Base-by-base conservation (phyloP, 495 filamentous ascomycete species). In the Penicillium crystallinum region DNA sequence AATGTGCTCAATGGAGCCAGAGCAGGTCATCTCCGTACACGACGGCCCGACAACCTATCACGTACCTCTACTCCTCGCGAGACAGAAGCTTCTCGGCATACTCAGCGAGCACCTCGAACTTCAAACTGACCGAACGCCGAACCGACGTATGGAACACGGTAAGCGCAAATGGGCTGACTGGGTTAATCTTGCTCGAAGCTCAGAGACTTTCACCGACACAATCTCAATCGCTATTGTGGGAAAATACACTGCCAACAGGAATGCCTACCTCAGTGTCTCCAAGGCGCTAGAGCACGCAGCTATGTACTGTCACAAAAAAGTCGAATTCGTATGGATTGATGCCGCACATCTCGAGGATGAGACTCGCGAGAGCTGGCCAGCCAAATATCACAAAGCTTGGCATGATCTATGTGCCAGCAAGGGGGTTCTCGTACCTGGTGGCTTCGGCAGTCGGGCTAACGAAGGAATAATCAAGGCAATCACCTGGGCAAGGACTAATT, bases 271-370 rank as follows among this genome's bases (percentile, higher is more conserved):
- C 29, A 85, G 78, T 48, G 84, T 93, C n/a, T 76, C 79, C 57
- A 95, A 93, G 63, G 77, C 88, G 0, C 74, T 97, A 2, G 91
- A 96, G 64, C 91, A 96, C 65, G 80, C 87, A 8, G 80, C 90
- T 2, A 97, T 97, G 91, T 77, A 80, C 18, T 91, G 89, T 67
- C 69, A 76, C 23, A 81, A 81, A 41, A 91, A 90, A 58, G 76
- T 97, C n/a, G 78, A 89, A 36, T 63, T 95, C 23, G 70, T 84
- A 30, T 90, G 82, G 82, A 83, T 96, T 21, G 87, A 95, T 57
- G 80, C 91, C 1, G 78, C 84, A 56, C 77, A 90, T 46, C 80
- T 97, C 7, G 91, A 97, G 69, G 71, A 76, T 5, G 65, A 71
- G 17, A 81, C 72, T 11, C 64, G 74, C 38, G 56, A 70, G 4